A percentile compares a stretch with the other conserved stretches of the same genome.
Evolutionary conservation across 2,329 filamentous ascomycete genomes (phyloP).

Genomic region (Teratosphaeria viscida): DNA sequence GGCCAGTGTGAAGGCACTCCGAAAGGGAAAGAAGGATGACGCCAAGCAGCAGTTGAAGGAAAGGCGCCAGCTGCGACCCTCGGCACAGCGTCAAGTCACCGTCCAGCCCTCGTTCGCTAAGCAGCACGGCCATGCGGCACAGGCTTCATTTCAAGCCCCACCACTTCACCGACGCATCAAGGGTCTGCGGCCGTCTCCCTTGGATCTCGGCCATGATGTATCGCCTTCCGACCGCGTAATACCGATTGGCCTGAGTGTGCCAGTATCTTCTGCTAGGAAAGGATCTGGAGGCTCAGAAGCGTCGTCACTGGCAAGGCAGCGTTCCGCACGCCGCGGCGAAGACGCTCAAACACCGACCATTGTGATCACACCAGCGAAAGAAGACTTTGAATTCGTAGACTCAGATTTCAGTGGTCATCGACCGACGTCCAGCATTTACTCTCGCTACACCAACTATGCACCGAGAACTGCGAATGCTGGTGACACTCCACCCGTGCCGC

Average conservation of each 20-base stretch:
- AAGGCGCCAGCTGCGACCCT: constrained; percentile 3
- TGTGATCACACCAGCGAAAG: constrained; percentile 42
- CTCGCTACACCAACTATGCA: constrained; percentile 37
- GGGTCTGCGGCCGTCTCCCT: constrained; percentile 17
- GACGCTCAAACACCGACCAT: constrained; percentile 37
- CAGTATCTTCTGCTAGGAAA: constrained; percentile 28
- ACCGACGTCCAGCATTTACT: constrained; percentile 51
- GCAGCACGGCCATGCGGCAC: neutral
- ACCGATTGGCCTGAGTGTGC: constrained; percentile 59
- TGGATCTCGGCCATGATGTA: constrained; percentile 36
- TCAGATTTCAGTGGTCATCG: constrained; percentile 35
- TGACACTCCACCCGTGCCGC: constrained; percentile 50
- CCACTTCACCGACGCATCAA: constrained; percentile 15
- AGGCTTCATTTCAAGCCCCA: neutral
- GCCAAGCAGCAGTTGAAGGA: constrained; percentile 18
- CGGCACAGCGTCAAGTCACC: neutral
- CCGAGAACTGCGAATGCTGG: neutral
- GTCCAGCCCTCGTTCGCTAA: constrained; percentile 1
- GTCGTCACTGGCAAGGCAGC: neutral
- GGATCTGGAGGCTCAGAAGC: neutral
- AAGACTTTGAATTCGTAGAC: constrained; percentile 49
- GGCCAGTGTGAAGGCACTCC: constrained; percentile 11
- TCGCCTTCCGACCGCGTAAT: constrained; percentile 63
- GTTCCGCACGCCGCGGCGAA: neutral
- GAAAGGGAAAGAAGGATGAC: constrained; percentile 16